Evolutionary conservation across 2,329 filamentous ascomycete genomes (phyloP).

Genomic region (Diaporthe sp.): DNA sequence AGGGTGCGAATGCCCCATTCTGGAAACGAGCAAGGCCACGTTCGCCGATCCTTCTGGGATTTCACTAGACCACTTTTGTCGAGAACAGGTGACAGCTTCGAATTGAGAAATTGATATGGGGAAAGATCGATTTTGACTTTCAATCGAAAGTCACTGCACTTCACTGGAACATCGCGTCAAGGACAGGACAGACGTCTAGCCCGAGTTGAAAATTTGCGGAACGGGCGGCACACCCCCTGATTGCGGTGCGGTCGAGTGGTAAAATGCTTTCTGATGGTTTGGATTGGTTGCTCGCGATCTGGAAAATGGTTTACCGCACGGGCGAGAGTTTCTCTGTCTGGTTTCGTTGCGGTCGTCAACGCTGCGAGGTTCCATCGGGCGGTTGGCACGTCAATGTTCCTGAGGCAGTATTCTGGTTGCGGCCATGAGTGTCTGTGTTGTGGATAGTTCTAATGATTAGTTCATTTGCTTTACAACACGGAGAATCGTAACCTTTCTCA

Average conservation of each 20-base stretch:
- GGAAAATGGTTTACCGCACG: background rate
- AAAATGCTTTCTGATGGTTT: background rate
- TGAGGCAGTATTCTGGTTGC: background rate
- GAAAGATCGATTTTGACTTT: background rate
- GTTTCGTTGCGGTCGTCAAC: background rate
- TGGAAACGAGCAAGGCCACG: background rate
- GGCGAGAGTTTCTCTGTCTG: background rate
- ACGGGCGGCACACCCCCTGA: no score
- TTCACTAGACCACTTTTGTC: background rate
- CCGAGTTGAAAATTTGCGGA: background rate
- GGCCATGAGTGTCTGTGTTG: background rate
- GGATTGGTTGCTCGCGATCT: slow-evolving; percentile 11
- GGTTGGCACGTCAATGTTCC: background rate
- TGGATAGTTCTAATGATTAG: background rate
- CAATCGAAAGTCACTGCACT: background rate
- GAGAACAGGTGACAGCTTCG: no score
- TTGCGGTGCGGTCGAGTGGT: background rate
- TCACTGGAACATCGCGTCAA: background rate
- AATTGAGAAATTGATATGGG: background rate
- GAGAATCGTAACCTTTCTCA: background rate
- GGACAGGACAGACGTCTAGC: background rate
- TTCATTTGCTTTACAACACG: background rate
- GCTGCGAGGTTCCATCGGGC: background rate
- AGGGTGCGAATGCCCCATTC: background rate
- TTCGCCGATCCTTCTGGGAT: background rate